These are phyloP conservation scores for Alternaria infectoria DNA, from an alignment of 2,329 filamentous ascomycete genomes.

Conservation along the genomic window DNA sequence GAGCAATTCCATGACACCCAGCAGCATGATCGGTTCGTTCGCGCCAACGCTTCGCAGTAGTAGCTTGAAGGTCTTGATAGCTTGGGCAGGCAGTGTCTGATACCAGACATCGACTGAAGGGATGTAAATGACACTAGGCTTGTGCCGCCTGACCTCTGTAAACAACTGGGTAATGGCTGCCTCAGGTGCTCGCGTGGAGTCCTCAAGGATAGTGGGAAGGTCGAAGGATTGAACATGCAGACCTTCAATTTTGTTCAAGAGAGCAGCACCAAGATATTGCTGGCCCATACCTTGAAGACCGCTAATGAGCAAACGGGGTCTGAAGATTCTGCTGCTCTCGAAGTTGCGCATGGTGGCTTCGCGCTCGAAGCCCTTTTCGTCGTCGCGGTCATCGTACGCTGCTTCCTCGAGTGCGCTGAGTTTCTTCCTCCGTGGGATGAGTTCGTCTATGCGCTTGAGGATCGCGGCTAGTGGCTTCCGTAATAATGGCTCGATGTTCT, in stretches of 20 bases:
- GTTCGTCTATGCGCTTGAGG: conserved; percentile 70
- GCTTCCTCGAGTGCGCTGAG: conserved; percentile 92
- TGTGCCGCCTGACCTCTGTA: conserved; percentile 89
- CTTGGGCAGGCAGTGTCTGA: conserved; percentile 66
- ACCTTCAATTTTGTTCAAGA: conserved; percentile 90
- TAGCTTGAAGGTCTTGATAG: conserved; percentile 80
- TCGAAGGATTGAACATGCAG: conserved; percentile 96
- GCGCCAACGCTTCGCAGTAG: conserved; percentile 84
- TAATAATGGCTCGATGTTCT: conserved; percentile 80
- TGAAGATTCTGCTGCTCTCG: conserved; percentile 84
- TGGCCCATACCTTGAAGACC: conserved; percentile 93
- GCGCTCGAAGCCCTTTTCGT: conserved; percentile 81
- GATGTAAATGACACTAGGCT: conserved; percentile 94
- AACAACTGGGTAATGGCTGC: conserved; percentile 90
- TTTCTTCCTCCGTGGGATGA: conserved; percentile 84
- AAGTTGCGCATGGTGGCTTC: conserved; percentile 77
- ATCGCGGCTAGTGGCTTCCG: conserved; percentile 74
- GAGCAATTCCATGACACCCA: conserved; percentile 81
- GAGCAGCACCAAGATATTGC: conserved; percentile 80
- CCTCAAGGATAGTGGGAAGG: conserved; percentile 82
- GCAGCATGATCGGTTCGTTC: conserved; percentile 84
- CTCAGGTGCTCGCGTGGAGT: conserved; percentile 80
- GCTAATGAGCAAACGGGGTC: conserved; percentile 82
- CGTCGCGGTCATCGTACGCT: conserved; percentile 85
- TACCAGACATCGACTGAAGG: conserved; percentile 92